A percentile compares a stretch with the other conserved stretches of the same genome.
These are phyloP conservation scores for Alternaria sp. DNA, from an alignment of 2,329 filamentous ascomycete genomes.

Conservation along the genomic window DNA sequence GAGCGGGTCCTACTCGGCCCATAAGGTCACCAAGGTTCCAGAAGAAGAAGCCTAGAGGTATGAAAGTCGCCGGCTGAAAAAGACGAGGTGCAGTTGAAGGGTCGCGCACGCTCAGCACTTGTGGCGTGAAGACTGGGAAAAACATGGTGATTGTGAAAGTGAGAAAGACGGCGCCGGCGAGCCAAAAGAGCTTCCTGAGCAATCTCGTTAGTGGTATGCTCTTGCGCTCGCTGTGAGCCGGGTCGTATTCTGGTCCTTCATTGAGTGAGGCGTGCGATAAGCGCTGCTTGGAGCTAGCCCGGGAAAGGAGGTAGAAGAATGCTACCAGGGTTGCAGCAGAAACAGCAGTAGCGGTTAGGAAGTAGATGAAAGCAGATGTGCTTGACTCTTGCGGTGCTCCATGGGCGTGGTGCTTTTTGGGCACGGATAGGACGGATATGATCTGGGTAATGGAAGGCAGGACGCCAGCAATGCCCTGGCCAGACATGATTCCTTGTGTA, in stretches of 20 bases:
- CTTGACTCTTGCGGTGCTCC: slow-evolving; percentile 55
- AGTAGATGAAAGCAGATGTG: slow-evolving; percentile 86
- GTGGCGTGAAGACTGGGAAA: slow-evolving; percentile 86
- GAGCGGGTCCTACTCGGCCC: slow-evolving; percentile 74
- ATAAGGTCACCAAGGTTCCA: slow-evolving; percentile 91
- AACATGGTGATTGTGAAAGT: slow-evolving; percentile 91
- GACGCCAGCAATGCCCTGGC: slow-evolving; percentile 91
- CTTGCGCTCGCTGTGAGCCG: slow-evolving; percentile 48
- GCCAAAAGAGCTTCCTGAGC: slow-evolving; percentile 79
- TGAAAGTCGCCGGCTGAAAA: slow-evolving; percentile 79
- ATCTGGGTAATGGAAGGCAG: slow-evolving; percentile 89
- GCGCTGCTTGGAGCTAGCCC: slow-evolving; percentile 51
- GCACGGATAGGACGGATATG: slow-evolving; percentile 75
- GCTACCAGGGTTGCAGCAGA: slow-evolving; percentile 74
- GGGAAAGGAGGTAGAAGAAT: slow-evolving; percentile 75
- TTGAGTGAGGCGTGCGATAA: slow-evolving; percentile 31
- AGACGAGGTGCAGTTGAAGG: slow-evolving; percentile 61
- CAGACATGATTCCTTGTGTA: slow-evolving; percentile 95
- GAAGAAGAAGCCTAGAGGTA: slow-evolving; percentile 87
- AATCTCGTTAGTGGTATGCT: slow-evolving; percentile 69
- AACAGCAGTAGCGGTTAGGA: slow-evolving; percentile 83
- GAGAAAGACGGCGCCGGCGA: slow-evolving; percentile 77
- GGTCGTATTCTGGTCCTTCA: slow-evolving; percentile 34
- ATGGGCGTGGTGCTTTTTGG: slow-evolving; percentile 53
- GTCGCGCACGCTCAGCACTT: slow-evolving; percentile 54